Evolutionary conservation across 2,329 filamentous ascomycete species (phyloP).

Genomic region (Fusarium sarcochroum): DNA sequence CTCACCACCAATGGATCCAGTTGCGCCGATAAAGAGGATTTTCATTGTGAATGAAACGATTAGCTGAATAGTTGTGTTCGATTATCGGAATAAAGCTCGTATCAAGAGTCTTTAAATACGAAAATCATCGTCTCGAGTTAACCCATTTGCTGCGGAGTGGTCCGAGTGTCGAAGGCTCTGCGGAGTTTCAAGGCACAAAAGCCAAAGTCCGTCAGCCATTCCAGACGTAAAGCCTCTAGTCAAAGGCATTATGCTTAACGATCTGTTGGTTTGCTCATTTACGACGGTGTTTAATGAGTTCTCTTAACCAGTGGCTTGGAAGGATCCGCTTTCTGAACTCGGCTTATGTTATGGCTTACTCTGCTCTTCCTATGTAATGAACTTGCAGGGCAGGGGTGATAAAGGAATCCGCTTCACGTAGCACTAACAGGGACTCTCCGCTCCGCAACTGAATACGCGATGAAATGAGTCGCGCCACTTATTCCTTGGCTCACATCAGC

Average conservation of each 20-base stretch:
- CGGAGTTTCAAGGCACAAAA: not conserved
- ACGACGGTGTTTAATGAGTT: not conserved
- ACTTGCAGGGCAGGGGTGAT: no score
- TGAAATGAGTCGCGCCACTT: not conserved
- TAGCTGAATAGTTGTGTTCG: no score
- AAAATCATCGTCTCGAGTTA: no score
- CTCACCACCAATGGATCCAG: slow-evolving; percentile 53
- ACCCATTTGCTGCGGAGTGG: not conserved
- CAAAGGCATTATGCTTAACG: no score
- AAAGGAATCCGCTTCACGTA: not conserved
- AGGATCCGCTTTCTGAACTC: no score
- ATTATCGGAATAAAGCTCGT: no score
- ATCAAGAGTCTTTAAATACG: no score
- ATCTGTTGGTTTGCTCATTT: not conserved
- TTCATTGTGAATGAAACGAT: slow-evolving; percentile 48
- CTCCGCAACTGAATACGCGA: fast-evolving
- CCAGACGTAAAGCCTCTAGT: no score
- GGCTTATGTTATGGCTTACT: not conserved
- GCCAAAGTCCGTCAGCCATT: not conserved
- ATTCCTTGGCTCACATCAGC: slow-evolving; percentile 2
- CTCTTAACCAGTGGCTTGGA: not conserved
- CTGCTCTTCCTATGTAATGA: no score
- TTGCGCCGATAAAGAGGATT: slow-evolving; percentile 54
- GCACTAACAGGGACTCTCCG: not conserved
- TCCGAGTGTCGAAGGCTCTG: no score